Evolutionary conservation across 2,329 filamentous ascomycete species (phyloP).

Genomic region (Microcyclospora pomicola): DNA sequence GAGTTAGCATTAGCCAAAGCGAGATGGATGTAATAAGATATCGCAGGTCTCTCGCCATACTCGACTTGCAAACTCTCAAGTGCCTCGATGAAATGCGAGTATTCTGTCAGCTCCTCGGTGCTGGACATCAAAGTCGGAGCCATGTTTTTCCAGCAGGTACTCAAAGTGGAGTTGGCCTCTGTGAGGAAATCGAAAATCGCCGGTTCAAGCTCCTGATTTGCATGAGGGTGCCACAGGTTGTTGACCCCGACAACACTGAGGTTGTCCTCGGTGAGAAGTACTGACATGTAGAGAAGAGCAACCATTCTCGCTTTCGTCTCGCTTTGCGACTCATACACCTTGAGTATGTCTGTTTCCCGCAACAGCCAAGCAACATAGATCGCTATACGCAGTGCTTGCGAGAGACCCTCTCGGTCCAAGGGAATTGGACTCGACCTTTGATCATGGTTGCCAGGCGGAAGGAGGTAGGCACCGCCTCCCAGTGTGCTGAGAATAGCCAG

Average conservation of each 20-base stretch:
- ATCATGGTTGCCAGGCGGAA: conserved; percentile 16
- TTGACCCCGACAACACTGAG: conserved; percentile 43
- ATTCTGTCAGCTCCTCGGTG: background rate
- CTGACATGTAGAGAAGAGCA: conserved; percentile 38
- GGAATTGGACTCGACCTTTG: conserved; percentile 10
- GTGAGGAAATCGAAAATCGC: conserved; percentile 41
- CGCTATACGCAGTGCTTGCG: conserved; percentile 61
- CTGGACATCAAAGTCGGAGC: background rate
- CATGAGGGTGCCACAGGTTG: conserved; percentile 33
- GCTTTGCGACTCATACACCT: conserved; percentile 17
- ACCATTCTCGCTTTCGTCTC: conserved; percentile 29
- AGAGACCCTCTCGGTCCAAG: conserved; percentile 53
- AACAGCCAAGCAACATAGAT: conserved; percentile 54
- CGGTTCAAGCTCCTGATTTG: conserved; percentile 31
- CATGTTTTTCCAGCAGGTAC: conserved; percentile 22
- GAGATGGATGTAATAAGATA: conserved; percentile 30
- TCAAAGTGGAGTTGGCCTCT: conserved; percentile 36
- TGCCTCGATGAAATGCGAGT: conserved; percentile 2
- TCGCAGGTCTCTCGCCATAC: conserved; percentile 3
- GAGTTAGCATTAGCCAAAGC: conserved; percentile 25
- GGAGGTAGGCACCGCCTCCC: conserved; percentile 55
- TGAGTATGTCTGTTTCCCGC: conserved; percentile 23
- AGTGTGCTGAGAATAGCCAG: conserved; percentile 62
- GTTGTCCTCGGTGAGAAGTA: conserved; percentile 47
- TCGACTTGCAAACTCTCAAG: conserved; percentile 5